Conservation (phyloP, 176 grass and related monocot species). For the Triticum turgidum region DNA sequence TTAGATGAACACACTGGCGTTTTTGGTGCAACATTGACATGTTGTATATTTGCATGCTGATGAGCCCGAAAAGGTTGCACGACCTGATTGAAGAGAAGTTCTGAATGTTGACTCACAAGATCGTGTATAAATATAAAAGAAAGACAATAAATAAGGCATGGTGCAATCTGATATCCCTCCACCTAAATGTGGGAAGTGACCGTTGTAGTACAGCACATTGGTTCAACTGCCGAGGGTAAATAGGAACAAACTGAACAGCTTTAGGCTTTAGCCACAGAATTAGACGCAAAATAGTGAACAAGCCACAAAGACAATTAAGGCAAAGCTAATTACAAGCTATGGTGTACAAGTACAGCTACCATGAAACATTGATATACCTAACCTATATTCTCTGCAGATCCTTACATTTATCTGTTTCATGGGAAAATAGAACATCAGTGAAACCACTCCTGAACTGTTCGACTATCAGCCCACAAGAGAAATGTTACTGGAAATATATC, state of each 20-base stretch:
- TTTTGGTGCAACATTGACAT: constrained; percentile 19
- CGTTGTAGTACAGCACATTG: not conserved
- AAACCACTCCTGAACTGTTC: not conserved
- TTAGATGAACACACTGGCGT: constrained; percentile 27
- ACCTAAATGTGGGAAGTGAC: not conserved
- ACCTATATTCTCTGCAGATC: not conserved
- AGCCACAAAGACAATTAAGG: not conserved
- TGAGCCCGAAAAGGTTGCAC: constrained; percentile 31
- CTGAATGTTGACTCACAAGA: not conserved
- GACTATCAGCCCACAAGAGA: not conserved
- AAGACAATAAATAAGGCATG: not conserved
- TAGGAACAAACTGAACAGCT: constrained; percentile 3
- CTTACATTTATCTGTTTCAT: constrained; percentile 2
- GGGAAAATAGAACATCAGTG: not conserved
- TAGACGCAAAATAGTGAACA: not conserved
- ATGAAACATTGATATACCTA: not conserved
- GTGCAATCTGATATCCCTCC: not conserved
- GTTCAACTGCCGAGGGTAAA: not conserved
- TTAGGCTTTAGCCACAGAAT: constrained; percentile 13
- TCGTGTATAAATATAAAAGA: not conserved
- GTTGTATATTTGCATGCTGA: constrained; percentile 26
- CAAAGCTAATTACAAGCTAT: not conserved
- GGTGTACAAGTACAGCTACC: not conserved
- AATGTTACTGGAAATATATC: constrained; percentile 15
- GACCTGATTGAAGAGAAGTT: constrained; percentile 29